Evolutionary conservation across 2,329 filamentous ascomycete genomes (phyloP).

Genomic region (Coniochaeta sp.): DNA sequence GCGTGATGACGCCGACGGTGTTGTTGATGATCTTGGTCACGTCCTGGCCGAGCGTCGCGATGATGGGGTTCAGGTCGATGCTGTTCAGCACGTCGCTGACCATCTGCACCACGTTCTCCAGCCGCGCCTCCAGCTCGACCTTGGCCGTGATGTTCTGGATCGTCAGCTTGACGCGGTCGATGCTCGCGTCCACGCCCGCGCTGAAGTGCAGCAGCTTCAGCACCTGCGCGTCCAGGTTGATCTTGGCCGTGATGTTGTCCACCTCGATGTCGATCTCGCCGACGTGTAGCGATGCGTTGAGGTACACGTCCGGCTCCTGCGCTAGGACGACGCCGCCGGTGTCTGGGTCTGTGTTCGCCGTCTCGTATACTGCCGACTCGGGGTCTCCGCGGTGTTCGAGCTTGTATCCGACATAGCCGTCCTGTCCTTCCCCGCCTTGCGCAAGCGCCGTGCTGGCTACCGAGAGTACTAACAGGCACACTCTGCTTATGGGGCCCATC

Average conservation of each 20-base stretch:
- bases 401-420: conserved; percentile 50
- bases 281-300: conserved; percentile 52
- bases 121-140: conserved; percentile 51
- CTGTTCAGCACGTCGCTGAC: conserved; percentile 50
- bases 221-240: conserved; percentile 54
- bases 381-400: conserved; percentile 44
- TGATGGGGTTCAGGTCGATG: conserved; percentile 53
- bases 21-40: conserved; percentile 40
- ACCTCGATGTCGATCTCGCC: conserved; percentile 53
- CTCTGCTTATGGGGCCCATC: conserved; percentile 13
- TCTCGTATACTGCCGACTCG: conserved; percentile 45
- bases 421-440: conserved; percentile 8
- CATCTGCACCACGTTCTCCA: conserved; percentile 54
- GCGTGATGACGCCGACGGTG: conserved; percentile 17
- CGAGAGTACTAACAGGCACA: conserved; percentile 6
- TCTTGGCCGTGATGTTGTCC: conserved; percentile 52
- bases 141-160: conserved; percentile 54
- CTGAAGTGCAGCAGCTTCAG: conserved; percentile 52
- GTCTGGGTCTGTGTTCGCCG: conserved; percentile 33
- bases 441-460: conserved; percentile 10
- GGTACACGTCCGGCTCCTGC: conserved; percentile 49
- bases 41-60: conserved; percentile 46
- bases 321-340: conserved; percentile 33
- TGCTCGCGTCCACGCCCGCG: conserved; percentile 51
- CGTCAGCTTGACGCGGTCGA: conserved; percentile 47